A percentile compares a stretch with the other conserved stretches of the same genome.
phyloP scores from a whole-genome alignment of 2,329 filamentous ascomycete genomes.

The Fusarium vanettenii region DNA sequence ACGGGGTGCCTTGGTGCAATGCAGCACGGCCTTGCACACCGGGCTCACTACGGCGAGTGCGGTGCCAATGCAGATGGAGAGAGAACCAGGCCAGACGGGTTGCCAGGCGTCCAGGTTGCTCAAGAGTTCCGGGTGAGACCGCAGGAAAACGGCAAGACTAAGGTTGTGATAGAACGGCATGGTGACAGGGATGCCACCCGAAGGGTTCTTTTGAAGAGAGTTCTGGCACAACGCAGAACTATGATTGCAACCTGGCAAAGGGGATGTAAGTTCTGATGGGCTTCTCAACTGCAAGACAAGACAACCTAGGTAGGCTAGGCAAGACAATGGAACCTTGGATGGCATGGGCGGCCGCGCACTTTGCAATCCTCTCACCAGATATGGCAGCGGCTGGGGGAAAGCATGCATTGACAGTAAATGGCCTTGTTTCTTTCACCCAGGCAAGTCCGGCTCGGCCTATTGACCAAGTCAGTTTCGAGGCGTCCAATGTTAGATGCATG shows the following conservation, averaged over 20 bases:
- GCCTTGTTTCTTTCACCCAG: not conserved
- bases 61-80: not conserved
- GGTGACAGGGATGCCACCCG: conserved; percentile 13
- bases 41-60: not conserved
- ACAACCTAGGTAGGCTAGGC: not conserved
- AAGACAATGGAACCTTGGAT: not conserved
- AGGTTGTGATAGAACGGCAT: conserved; percentile 26
- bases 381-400: not conserved
- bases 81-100: not conserved
- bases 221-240: conserved; percentile 8
- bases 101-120: conserved; percentile 1
- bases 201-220: conserved; percentile 29
- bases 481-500: not conserved
- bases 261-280: not conserved
- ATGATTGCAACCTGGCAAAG: not conserved
- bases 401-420: not conserved
- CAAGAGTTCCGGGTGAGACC: conserved; percentile 25
- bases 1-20: not conserved
- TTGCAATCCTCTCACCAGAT: conserved; percentile 7
- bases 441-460: conserved; percentile 7
- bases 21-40: not conserved
- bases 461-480: conserved; percentile 24
- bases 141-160: conserved; percentile 17
- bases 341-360: not conserved
- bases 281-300: not conserved